phyloP scores from a whole-genome alignment of 2,329 filamentous ascomycete species.

The Rhytidhysteron rufulum region DNA sequence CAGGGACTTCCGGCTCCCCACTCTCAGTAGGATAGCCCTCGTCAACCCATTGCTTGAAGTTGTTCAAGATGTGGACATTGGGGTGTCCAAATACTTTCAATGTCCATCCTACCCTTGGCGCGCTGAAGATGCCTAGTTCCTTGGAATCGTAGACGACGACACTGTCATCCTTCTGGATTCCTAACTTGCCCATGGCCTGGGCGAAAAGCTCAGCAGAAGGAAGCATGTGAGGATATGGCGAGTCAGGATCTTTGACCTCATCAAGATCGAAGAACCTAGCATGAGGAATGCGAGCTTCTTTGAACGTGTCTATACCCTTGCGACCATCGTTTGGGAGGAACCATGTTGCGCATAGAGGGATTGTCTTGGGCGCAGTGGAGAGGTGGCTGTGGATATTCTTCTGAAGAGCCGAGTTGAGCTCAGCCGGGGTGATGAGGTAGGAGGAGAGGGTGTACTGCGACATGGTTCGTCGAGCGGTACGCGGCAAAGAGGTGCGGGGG shows the following conservation, averaged over 20 bases:
- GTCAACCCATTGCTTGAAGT: conserved; percentile 91
- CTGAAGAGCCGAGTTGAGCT: conserved; percentile 76
- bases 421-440: conserved; percentile 80
- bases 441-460: conserved; percentile 58
- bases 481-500: conserved; percentile 7
- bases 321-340: conserved; percentile 91
- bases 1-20: conserved; percentile 58
- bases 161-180: conserved; percentile 80
- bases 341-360: conserved; percentile 91
- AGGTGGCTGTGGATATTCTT: conserved; percentile 77
- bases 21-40: conserved; percentile 77
- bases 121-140: conserved; percentile 90
- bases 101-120: conserved; percentile 91
- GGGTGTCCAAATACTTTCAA: conserved; percentile 84
- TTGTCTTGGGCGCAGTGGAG: conserved; percentile 75
- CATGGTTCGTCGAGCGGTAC: conserved; percentile 23
- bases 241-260: conserved; percentile 80
- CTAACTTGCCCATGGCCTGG: conserved; percentile 81
- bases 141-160: conserved; percentile 92
- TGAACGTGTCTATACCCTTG: conserved; percentile 76
- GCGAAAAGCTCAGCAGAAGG: conserved; percentile 78
- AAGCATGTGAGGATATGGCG: conserved; percentile 95
- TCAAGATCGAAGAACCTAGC: conserved; percentile 97
- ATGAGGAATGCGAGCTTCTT: conserved; percentile 77
- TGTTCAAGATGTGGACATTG: conserved; percentile 87